These are phyloP conservation scores for Apostasia shenzhenica DNA, from an alignment of 106 monocot genomes.

Conservation along the genomic window DNA sequence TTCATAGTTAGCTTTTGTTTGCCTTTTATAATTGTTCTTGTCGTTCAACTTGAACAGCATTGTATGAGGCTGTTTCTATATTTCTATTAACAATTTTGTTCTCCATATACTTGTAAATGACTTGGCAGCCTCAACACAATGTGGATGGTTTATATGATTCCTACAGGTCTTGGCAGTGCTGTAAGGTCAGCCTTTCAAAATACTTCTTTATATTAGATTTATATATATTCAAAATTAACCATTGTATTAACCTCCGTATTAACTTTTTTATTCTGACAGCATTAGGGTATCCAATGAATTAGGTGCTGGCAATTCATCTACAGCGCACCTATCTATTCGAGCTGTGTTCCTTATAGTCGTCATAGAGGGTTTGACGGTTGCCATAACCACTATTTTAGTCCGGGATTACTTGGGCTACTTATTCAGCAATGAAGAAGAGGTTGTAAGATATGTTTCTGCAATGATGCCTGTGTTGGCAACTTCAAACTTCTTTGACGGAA, in stretches of 20 bases:
- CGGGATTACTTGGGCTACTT: conserved; percentile 53
- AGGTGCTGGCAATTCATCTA: conserved; percentile 48
- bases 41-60: too few relatives aligned
- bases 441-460: conserved; percentile 40
- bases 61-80: too few relatives aligned
- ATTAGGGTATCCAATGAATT: conserved; percentile 75
- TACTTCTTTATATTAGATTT: neutral
- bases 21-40: too few relatives aligned
- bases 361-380: conserved; percentile 39
- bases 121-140: conserved; percentile 75
- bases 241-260: neutral
- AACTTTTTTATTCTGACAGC: conserved; percentile 18
- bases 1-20: too few relatives aligned
- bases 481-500: conserved; percentile 76
- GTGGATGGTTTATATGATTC: conserved; percentile 86
- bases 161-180: conserved; percentile 76
- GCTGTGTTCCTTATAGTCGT: conserved; percentile 31
- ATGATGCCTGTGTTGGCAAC: conserved; percentile 73
- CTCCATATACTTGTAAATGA: neutral
- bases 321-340: conserved; percentile 32
- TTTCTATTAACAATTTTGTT: too few relatives aligned
- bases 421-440: conserved; percentile 62
- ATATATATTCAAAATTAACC: neutral
- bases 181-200: conserved; percentile 34
- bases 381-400: conserved; percentile 32